These are phyloP conservation scores for Lonicera japonica DNA, from an alignment of 129 eudicot species.

Conservation along the genomic window DNA sequence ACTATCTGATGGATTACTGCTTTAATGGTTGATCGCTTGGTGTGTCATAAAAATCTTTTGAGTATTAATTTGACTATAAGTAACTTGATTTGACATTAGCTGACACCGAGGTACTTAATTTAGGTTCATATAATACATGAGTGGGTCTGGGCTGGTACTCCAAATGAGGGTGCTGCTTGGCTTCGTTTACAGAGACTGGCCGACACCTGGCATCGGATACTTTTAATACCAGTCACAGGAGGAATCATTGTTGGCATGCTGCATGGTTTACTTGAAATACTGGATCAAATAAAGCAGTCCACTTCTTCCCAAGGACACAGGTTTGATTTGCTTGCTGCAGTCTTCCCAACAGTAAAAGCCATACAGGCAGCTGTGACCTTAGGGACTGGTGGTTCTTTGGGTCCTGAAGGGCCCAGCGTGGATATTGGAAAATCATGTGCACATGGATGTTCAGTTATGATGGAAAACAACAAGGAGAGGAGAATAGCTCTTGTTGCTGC, in stretches of 20 bases:
- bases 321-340: conserved; percentile 54
- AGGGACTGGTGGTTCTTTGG: conserved; percentile 98
- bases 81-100: not conserved
- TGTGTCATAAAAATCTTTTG: not conserved
- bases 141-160: conserved; percentile 99
- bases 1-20: not conserved
- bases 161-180: conserved; percentile 99
- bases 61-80: not conserved
- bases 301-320: conserved; percentile 64
- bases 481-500: conserved; percentile 98
- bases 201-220: conserved; percentile 97
- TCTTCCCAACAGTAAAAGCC: conserved; percentile 78
- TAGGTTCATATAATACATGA: conserved; percentile 97
- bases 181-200: conserved; percentile 79
- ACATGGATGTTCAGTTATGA: conserved; percentile 70
- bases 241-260: conserved; percentile 96
- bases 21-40: not conserved
- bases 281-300: conserved; percentile 75
- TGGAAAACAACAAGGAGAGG: conserved; percentile 90
- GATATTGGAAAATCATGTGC: conserved; percentile 99
- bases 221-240: conserved; percentile 89
- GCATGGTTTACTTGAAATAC: conserved; percentile 90
- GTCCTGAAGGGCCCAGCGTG: conserved; percentile 99
- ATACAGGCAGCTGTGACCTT: conserved; percentile 92
- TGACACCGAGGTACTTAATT: conserved; percentile 17